phyloP scores from a whole-genome alignment of 2,329 filamentous ascomycete genomes.

The Zymoseptoria pseudotritici region DNA sequence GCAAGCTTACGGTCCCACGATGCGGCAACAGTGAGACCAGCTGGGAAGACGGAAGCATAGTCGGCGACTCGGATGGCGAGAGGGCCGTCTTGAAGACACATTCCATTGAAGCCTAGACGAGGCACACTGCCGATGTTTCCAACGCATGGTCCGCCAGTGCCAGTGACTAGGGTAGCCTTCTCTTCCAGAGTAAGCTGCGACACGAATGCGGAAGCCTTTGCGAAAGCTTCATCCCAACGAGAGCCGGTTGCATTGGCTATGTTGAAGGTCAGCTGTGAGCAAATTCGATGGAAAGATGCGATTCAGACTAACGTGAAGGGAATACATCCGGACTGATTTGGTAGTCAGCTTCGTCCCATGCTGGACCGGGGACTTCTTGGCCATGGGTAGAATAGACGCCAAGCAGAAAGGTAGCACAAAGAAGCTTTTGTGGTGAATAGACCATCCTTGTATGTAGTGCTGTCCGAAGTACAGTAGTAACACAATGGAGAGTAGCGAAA shows the following conservation, averaged over 20 bases:
- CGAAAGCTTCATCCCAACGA: conserved; percentile 27
- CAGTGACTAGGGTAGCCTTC: conserved; percentile 25
- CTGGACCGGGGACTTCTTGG: conserved; percentile 8
- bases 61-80: conserved; percentile 75
- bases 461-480: not conserved
- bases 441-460: not conserved
- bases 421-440: not conserved
- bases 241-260: conserved; percentile 22
- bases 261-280: not conserved
- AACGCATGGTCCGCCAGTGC: conserved; percentile 28
- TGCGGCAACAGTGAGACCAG: conserved; percentile 78
- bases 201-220: conserved; percentile 25
- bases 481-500: not conserved
- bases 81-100: conserved; percentile 82
- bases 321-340: conserved; percentile 14
- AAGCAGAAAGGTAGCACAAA: conserved; percentile 7
- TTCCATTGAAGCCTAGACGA: conserved; percentile 61
- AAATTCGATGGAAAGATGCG: not conserved
- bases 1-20: conserved; percentile 84
- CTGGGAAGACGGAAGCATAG: conserved; percentile 78
- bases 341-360: conserved; percentile 16
- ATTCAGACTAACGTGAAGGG: conserved; percentile 7
- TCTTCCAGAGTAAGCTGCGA: conserved; percentile 29
- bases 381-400: conserved; percentile 8
- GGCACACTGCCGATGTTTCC: conserved; percentile 38